phyloP scores from a whole-genome alignment of 2,329 filamentous ascomycete genomes.

The Scopulariopsis brevicaulis region DNA sequence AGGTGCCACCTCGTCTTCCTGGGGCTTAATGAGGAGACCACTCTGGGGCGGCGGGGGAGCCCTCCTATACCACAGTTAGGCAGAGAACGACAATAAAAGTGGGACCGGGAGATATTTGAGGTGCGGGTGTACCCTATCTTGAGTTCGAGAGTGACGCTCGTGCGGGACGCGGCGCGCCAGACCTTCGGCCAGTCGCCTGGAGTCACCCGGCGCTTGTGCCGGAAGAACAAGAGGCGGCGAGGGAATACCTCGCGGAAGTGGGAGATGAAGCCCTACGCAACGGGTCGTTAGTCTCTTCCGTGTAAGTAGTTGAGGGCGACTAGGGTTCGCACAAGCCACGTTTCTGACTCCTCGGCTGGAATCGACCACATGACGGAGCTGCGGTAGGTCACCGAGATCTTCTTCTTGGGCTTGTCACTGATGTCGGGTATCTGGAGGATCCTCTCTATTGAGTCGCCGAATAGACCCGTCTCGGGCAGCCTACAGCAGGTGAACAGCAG shows the following conservation, averaged over 20 bases:
- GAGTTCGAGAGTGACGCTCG: background rate
- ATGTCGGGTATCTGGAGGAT: background rate
- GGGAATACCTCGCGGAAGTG: slow-evolving; percentile 15
- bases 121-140: background rate
- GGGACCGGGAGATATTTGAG: background rate
- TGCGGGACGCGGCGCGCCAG: slow-evolving; percentile 6
- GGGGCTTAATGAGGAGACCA: background rate
- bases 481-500: slow-evolving; percentile 12
- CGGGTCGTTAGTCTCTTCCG: background rate
- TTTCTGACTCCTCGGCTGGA: slow-evolving; percentile 11
- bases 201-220: slow-evolving; percentile 7
- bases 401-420: background rate
- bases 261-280: slow-evolving; percentile 10
- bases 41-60: background rate
- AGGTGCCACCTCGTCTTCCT: background rate
- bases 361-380: slow-evolving; percentile 12
- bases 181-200: slow-evolving; percentile 11
- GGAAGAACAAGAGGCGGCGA: slow-evolving; percentile 9
- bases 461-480: background rate
- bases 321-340: slow-evolving; percentile 13
- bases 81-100: background rate
- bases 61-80: background rate
- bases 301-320: no score
- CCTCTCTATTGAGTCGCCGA: background rate
- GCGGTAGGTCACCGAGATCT: slow-evolving; percentile 10